Percentiles rank a stretch among this genome's conserved stretches.
phyloP scores from a whole-genome alignment of 1,284 basidiomycete genomes.

The Moesziomyces antarcticus region DNA sequence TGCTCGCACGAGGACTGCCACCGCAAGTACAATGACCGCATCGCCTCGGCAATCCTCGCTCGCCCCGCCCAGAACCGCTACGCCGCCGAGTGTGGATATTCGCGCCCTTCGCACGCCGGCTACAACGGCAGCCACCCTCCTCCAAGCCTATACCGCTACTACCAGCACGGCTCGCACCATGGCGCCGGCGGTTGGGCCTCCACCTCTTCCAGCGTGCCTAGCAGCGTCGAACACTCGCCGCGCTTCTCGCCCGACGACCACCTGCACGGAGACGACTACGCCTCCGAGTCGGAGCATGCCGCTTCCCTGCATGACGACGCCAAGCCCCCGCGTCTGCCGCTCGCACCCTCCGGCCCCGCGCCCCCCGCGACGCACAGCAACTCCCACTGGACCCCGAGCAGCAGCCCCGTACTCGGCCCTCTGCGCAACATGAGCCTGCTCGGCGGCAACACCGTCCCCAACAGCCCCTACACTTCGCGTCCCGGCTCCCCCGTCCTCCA shows the following conservation, averaged over 20 bases:
- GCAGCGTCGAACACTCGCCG: slow-evolving; percentile 62
- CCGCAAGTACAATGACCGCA: slow-evolving; percentile 59
- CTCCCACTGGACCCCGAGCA: slow-evolving; percentile 63
- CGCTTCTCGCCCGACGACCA: slow-evolving; percentile 61
- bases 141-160: slow-evolving; percentile 50
- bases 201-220: slow-evolving; percentile 61
- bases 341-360: slow-evolving; percentile 8
- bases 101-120: slow-evolving; percentile 32
- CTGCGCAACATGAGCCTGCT: slow-evolving; percentile 65
- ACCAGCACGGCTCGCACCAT: slow-evolving; percentile 42
- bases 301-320: slow-evolving; percentile 34
- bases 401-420: slow-evolving; percentile 65
- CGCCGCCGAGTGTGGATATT: slow-evolving; percentile 27
- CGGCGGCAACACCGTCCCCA: slow-evolving; percentile 62
- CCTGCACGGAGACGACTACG: slow-evolving; percentile 56
- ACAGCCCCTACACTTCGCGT: slow-evolving; percentile 60
- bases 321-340: slow-evolving; percentile 26
- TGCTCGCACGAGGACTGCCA: slow-evolving; percentile 63
- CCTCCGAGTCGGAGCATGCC: slow-evolving; percentile 54
- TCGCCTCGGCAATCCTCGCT: slow-evolving; percentile 48
- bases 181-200: slow-evolving; percentile 48
- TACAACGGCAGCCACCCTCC: slow-evolving; percentile 45
- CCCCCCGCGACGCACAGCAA: slow-evolving; percentile 21
- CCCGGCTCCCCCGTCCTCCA: slow-evolving; percentile 59
- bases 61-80: slow-evolving; percentile 31